Base-by-base conservation (phyloP, 495 filamentous ascomycete genomes). In the Platismatia glauca region DNA sequence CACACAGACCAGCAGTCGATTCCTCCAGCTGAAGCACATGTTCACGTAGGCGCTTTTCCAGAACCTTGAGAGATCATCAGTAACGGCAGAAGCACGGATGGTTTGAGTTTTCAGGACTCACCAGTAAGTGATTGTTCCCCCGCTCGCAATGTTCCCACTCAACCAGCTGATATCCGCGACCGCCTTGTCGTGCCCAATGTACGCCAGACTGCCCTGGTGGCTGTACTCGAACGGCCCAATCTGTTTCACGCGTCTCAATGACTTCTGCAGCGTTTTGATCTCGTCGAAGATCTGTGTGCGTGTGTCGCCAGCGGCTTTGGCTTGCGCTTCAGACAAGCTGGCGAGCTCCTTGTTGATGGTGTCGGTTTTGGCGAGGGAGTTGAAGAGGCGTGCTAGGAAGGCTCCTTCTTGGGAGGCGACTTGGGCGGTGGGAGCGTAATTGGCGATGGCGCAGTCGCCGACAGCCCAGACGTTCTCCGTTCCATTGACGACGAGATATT, bases 11-110 rank as follows among this genome's bases (percentile, higher is more conserved):
- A 99, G 81, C 65, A 97, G 81, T 72, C 94, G 87, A 77, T 97
- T 99, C 64, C 94, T 88, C 50, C 86, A 89, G 83, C 91, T 96
- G 75, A 97, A 99, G 84, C 92, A 97, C 94, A 99, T 99, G 83
- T 88, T 95, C 75, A 99, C 79, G 75, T 99, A 99, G 58, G 94
- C 95, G 72, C 87, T 91, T 74, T 90, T 82, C 94, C 94, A 98
- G 84, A 98, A 97, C 68, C 97, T 84, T 18, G 37, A 60, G 18
- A 7, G 9, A 2, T 12, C 8, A 4, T 31, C 31, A 33, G 33
- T 27, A 18, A 24, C 11, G 13, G 33, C 8, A 50, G n/a, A 20
- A 52, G 27, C 31, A 35, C 5, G 29, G 37, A 35, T 2, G 29
- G 37, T 12, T 9, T 0, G 13, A 38, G 44, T 33, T 7, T 12